Conservation (phyloP, 2,329 filamentous ascomycete species). For the Elsinoe ampelina region DNA sequence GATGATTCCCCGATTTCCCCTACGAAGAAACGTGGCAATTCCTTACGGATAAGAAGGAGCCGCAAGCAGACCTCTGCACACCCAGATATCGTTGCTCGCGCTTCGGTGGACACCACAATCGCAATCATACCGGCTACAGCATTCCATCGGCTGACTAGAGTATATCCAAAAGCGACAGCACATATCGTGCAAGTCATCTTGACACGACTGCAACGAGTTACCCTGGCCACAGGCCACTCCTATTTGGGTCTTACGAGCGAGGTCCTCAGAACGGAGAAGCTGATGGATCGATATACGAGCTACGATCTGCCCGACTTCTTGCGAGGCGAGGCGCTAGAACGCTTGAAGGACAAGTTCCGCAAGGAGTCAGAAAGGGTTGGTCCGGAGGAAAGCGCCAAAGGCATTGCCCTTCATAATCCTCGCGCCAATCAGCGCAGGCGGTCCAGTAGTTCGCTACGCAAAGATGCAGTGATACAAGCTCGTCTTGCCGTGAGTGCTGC, state of each 20-base stretch:
- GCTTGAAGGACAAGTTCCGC: conserved; percentile 83
- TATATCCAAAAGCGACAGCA: conserved; percentile 91
- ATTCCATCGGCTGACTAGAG: conserved; percentile 80
- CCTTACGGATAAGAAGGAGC: not conserved
- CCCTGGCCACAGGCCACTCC: conserved; percentile 84
- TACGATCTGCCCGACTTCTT: conserved; percentile 88
- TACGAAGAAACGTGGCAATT: not conserved
- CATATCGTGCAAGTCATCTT: conserved; percentile 98
- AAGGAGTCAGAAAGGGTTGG: conserved; percentile 70
- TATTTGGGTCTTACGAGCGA: conserved; percentile 89
- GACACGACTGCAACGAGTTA: conserved; percentile 87
- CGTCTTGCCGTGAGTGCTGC: conserved; percentile 32
- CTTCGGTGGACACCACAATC: conserved; percentile 93
- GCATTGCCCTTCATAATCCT: conserved; percentile 87
- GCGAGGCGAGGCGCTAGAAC: conserved; percentile 68
- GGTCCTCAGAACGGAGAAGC: conserved; percentile 82
- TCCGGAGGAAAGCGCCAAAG: conserved; percentile 74
- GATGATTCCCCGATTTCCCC: not conserved
- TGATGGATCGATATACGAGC: conserved; percentile 86
- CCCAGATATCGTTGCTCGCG: conserved; percentile 92
- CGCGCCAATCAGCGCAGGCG: conserved; percentile 55
- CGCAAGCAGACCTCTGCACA: conserved; percentile 64
- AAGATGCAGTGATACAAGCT: conserved; percentile 68
- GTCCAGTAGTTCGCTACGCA: conserved; percentile 65
- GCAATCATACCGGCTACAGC: conserved; percentile 96